phyloP scores from a whole-genome alignment of 2,329 filamentous ascomycete genomes.

The Fusarium sublunatum region DNA sequence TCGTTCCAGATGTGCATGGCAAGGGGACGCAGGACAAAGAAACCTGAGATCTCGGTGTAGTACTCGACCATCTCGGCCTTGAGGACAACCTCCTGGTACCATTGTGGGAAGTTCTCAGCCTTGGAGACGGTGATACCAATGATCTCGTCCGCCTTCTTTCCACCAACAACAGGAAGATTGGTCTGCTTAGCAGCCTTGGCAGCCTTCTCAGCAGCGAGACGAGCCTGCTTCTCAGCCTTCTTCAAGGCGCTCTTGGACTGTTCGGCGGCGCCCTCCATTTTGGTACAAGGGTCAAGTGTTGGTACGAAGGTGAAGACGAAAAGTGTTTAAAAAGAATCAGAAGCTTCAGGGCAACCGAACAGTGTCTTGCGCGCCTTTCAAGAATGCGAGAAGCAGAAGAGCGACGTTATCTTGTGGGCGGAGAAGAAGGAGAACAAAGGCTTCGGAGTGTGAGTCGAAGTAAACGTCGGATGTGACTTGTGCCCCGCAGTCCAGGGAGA shows the following conservation, averaged over 20 bases:
- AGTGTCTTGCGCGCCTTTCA: conserved; percentile 30
- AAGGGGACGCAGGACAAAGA: conserved; percentile 87
- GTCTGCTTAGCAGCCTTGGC: conserved; percentile 70
- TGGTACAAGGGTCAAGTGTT: conserved; percentile 37
- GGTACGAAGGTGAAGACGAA: conserved; percentile 9
- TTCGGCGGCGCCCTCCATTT: conserved; percentile 51
- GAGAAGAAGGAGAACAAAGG: conserved; percentile 28
- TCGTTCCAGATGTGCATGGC: conserved; percentile 75
- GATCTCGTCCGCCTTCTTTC: conserved; percentile 73
- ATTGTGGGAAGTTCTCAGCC: conserved; percentile 86
- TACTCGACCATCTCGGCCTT: conserved; percentile 99
- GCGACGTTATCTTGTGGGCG: conserved; percentile 29
- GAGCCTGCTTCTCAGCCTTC: conserved; percentile 73
- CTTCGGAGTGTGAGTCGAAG: conserved; percentile 45
- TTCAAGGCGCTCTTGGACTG: conserved; percentile 72
- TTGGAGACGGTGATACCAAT: conserved; percentile 92
- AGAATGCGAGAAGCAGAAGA: conserved; percentile 28
- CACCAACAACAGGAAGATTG: conserved; percentile 63
- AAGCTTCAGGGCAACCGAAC: conserved; percentile 23
- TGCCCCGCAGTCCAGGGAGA: conserved; percentile 46
- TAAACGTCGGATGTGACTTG: conserved; percentile 41
- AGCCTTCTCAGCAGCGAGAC: conserved; percentile 70
- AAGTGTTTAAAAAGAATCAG: conserved; percentile 2
- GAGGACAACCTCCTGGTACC: conserved; percentile 97
- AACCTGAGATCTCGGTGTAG: conserved; percentile 93